Base-by-base conservation (phyloP, 176 grass and related monocot species). In the Areca catechu region DNA sequence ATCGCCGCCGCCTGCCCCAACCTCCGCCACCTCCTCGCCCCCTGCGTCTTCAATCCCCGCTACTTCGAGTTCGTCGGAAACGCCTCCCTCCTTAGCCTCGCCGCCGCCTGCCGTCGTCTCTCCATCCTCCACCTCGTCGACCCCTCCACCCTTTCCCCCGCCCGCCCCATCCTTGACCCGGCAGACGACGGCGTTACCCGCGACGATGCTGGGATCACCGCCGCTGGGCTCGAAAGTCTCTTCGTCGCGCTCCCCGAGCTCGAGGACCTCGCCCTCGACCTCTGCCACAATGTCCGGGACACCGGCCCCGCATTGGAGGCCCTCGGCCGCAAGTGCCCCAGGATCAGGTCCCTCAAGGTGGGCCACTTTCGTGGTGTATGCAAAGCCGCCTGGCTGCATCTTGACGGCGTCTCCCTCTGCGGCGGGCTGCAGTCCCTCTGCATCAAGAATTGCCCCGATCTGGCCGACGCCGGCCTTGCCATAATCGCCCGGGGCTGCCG, bases 341-440 rank as follows among this genome's bases (percentile, higher is more conserved):
- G 19, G 66, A 65, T 98, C 60, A 88, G 73, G 68, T 70, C 70
- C 51, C 56, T 98, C 50, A 80, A 83, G 15, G 63, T 98, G 49
- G 94, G 94, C 9, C 75, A 78, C 50, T 98, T 98, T 49, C 88
- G 85, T 50, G 81, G 94, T 1, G 22, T 98, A 18, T 98, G 94
- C 60, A 89, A 71, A 69, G 88, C 83, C 24, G 22, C 71, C 3
- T 93, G 79, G 76, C 37, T 80, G 54, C 74, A 98, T 75, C 82
- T 98, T 12, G 84, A 98, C 16, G 94, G 94, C 14, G 70, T 98
- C 49, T 67, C 94, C 5, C 88, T 98, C 20, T 92, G 88, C 16
- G 94, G 94, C 2, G 82, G 76, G 2, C 60, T 98, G 72, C 78
- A 85, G 56, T 78, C 81, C 0, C 81, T 98, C 3, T 81, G 67